phyloP scores from a whole-genome alignment of 345 rosid genomes.

The Ricinus communis region DNA sequence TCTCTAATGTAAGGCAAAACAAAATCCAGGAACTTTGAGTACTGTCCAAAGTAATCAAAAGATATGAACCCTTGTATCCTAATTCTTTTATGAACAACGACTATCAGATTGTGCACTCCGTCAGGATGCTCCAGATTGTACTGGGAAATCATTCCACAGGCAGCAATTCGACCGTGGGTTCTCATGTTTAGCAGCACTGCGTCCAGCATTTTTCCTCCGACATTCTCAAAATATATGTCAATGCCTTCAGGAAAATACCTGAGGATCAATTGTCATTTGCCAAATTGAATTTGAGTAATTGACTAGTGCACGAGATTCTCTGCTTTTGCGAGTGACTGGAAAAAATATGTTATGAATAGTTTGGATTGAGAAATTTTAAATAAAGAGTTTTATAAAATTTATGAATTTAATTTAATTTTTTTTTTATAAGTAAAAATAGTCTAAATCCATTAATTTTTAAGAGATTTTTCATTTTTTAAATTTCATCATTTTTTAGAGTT shows the following conservation, averaged over 20 bases:
- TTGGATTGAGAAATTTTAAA: too few species aligned
- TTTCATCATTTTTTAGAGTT: too few species aligned
- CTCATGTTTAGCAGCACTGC: conserved; percentile 5
- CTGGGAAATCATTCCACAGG: conserved; percentile 15
- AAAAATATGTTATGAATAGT: too few species aligned
- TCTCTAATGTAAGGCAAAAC: conserved; percentile 23
- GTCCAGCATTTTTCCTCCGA: conserved; percentile 17
- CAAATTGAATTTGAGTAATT: neutral
- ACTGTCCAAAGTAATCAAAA: neutral
- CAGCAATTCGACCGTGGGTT: conserved; percentile 10
- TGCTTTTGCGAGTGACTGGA: too few species aligned
- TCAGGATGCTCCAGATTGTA: conserved; percentile 4
- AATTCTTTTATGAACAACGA: neutral
- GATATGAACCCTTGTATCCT: neutral
- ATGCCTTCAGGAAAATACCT: conserved; percentile 14
- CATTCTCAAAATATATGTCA: conserved; percentile 15
- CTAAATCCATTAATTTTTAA: too few species aligned
- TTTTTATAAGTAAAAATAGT: too few species aligned
- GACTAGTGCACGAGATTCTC: too few species aligned
- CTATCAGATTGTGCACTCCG: neutral
- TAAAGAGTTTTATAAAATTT: too few species aligned
- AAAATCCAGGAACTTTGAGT: conserved; percentile 17
- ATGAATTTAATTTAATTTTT: too few species aligned
- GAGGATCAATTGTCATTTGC: neutral
- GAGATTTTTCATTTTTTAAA: too few species aligned